Percentiles rank a stretch among this genome's conserved stretches.
Evolutionary conservation across 768 basidiomycete species (phyloP).

Genomic region (Podaxis sp.): DNA sequence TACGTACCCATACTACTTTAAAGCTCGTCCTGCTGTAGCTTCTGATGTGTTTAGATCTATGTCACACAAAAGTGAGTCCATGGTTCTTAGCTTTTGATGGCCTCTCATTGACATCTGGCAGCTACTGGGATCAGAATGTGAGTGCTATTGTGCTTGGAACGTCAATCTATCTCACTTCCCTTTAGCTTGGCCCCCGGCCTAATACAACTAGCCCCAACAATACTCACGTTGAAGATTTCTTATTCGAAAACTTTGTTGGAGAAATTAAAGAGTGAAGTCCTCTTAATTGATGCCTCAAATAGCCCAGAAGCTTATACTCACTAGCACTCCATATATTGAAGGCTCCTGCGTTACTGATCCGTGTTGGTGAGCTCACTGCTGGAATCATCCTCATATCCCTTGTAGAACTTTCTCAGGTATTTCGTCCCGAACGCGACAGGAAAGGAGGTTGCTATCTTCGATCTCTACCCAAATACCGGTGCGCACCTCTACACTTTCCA

Average conservation of each 20-base stretch:
- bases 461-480: constrained; percentile 58
- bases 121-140: constrained; percentile 64
- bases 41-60: constrained; percentile 41
- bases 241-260: constrained; percentile 54
- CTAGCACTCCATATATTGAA: constrained; percentile 47
- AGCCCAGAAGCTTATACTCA: background rate
- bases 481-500: constrained; percentile 8
- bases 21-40: background rate
- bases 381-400: background rate
- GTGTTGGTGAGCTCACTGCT: constrained; percentile 40
- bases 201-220: constrained; percentile 45
- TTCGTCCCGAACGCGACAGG: constrained; percentile 51
- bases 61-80: constrained; percentile 58
- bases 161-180: background rate
- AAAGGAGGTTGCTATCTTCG: constrained; percentile 57
- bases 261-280: constrained; percentile 45
- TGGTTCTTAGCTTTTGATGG: background rate
- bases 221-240: constrained; percentile 54
- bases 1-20: constrained; percentile 24
- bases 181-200: constrained; percentile 39
- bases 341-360: constrained; percentile 59
- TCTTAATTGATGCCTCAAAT: background rate
- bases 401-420: constrained; percentile 29
- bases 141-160: constrained; percentile 11
- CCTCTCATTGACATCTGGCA: constrained; percentile 20